Evolutionary conservation across 371 early-diverging fungal species (phyloP), one percentile per base, ranked within the genome.

Genomic region (Lichtheimia ramosa): DNA sequence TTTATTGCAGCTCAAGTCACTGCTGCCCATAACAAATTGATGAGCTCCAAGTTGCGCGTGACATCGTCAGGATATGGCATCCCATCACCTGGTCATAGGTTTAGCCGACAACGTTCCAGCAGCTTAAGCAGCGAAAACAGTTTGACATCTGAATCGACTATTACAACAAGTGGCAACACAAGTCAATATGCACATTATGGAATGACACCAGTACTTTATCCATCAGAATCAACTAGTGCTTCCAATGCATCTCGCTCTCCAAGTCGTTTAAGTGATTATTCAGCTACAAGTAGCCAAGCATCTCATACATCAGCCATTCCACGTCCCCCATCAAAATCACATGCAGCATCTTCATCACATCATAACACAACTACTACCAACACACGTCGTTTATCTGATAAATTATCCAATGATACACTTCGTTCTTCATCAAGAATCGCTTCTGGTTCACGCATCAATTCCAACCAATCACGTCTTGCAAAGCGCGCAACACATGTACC

Each of bases 401-500:
- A 41, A 49, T n/a, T 25, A 49, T 49, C 49, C 15, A 39, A 12
- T 13, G 53, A 60, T 5, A 43, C 60, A 27, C 52, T 43, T 10
- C 23, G 60, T 14, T 52, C 60, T 15, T 60, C 60, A 20, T 53
- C 60, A 24, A 51, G 60, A 23, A 51, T 60, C 3, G 54, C 23
- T 5, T 7, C 55, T 1, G 40, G n/a, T 39, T 39, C 55, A 25
- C 34, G 34, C 34, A 24, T 20, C 54, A 48, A 50, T 48, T 25
- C 59, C 40, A 21, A 21, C 2, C 55, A 42, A 40, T 54, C 55
- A 43, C 64, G 61, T 12, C 60, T 73, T 6, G 66, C 72, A 6
- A 71, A 74, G 50, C 72, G 77, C 49, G 74, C 77, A 20, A 74
- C 77, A 8, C 77, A 77, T 59, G 74, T 77, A n/a, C 77, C 77